These are phyloP conservation scores for Fallopia convolvulus DNA, from an alignment of 148 eudicot species.

Conservation along the genomic window DNA sequence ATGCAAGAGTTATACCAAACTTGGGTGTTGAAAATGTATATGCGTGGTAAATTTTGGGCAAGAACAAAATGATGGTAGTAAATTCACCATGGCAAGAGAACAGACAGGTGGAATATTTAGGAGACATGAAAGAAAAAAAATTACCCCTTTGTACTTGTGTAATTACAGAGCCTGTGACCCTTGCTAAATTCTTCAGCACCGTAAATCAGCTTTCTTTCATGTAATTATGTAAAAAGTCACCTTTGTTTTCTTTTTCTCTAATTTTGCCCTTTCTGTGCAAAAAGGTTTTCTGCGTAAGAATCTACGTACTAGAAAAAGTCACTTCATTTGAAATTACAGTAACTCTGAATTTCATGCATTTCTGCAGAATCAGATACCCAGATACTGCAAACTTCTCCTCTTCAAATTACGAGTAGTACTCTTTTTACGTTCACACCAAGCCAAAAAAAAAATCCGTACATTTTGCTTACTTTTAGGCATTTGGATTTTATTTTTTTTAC, in stretches of 20 bases:
- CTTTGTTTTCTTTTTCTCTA: neutral
- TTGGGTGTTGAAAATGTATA: neutral
- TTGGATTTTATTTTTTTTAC: neutral
- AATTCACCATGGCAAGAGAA: neutral
- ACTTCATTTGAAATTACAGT: neutral
- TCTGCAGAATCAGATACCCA: neutral
- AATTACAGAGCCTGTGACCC: neutral
- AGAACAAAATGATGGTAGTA: too few relatives aligned
- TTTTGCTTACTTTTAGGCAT: neutral
- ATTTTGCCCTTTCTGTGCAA: neutral
- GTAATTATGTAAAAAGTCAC: neutral
- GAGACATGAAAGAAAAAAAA: neutral
- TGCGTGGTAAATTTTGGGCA: neutral
- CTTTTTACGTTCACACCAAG: too few relatives aligned
- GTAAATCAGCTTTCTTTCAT: neutral
- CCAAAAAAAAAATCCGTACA: too few relatives aligned
- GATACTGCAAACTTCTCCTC: neutral
- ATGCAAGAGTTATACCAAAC: neutral
- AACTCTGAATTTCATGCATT: neutral
- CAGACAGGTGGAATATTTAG: slow-evolving; percentile 1
- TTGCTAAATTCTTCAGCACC: neutral
- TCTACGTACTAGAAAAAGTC: neutral
- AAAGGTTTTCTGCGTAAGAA: too few relatives aligned
- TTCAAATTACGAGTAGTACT: neutral
- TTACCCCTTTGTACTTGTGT: neutral